A percentile compares a stretch with the other conserved stretches of the same genome.
Conservation (phyloP, 2,329 filamentous ascomycete species). For the Pseudogymnoascus sp. region DNA sequence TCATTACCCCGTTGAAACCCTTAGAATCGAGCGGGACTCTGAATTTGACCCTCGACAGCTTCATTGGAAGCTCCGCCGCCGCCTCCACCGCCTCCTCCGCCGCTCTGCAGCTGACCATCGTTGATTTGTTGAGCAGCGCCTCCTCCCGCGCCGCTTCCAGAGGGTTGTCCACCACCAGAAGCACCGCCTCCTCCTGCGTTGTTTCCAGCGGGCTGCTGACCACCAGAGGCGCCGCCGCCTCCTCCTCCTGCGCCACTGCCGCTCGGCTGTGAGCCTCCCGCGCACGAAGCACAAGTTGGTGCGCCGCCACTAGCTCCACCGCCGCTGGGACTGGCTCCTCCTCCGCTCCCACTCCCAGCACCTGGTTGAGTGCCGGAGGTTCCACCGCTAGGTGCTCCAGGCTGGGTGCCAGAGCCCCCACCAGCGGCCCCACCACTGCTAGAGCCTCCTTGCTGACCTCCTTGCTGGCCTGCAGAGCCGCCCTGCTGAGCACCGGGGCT, state of each 20-base stretch:
- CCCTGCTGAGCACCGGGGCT: constrained; percentile 16
- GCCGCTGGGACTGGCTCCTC: neutral
- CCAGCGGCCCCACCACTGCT: too few species aligned
- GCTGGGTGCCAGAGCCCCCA: neutral
- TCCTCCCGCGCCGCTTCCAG: too few species aligned
- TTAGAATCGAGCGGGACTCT: neutral
- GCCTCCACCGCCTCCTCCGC: neutral
- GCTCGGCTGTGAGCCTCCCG: neutral
- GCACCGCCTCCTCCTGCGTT: too few species aligned
- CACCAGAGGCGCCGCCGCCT: neutral
- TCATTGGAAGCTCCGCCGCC: neutral
- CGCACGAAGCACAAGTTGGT: neutral
- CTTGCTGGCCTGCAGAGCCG: too few species aligned
- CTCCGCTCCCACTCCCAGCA: neutral
- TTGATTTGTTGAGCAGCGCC: neutral
- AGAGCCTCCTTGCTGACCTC: neutral
- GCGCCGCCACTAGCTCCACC: neutral
- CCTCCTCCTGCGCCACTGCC: neutral
- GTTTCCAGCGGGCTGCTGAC: neutral
- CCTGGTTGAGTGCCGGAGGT: neutral
- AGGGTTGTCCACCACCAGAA: too few species aligned
- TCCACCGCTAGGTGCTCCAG: neutral
- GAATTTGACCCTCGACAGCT: neutral
- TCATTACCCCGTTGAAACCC: neutral
- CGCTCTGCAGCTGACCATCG: neutral